Evolutionary conservation across 305 asterid species (phyloP).

Genomic region (Lippia alba): DNA sequence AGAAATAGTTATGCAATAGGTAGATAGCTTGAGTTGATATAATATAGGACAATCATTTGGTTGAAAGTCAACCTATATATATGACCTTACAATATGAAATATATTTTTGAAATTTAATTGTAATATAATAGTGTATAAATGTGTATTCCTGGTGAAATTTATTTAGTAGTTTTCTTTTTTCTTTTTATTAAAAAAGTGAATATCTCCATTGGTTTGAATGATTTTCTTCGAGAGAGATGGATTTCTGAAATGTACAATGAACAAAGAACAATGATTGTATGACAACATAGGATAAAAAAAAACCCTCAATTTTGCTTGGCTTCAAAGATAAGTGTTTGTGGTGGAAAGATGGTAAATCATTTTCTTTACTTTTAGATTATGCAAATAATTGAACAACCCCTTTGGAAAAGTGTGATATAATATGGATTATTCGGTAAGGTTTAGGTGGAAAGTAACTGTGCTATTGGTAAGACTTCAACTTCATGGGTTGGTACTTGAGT

Average conservation of each 20-base stretch:
- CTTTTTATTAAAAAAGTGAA: too few relatives aligned
- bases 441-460: conserved; percentile 41
- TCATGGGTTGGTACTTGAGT: conserved; percentile 40
- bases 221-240: conserved; percentile 21
- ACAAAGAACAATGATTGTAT: conserved; percentile 29
- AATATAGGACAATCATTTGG: background rate
- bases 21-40: background rate
- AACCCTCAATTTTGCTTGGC: conserved; percentile 51
- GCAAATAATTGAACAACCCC: conserved; percentile 11
- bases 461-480: conserved; percentile 49
- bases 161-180: too few relatives aligned
- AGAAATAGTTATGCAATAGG: conserved; percentile 31
- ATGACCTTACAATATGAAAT: background rate
- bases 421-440: conserved; percentile 35
- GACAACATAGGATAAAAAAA: conserved; percentile 12
- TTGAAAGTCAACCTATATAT: background rate
- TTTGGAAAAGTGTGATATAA: background rate
- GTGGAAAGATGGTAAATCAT: conserved; percentile 61
- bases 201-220: conserved; percentile 8
- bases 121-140: too few relatives aligned
- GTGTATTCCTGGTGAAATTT: too few relatives aligned
- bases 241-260: conserved; percentile 5
- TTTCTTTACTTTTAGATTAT: conserved; percentile 46
- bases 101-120: too few relatives aligned
- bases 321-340: conserved; percentile 67